Evolutionary conservation across 2,329 filamentous ascomycete species (phyloP), one percentile per base, ranked within the genome.

Genomic region (Tolypocladium sp.): DNA sequence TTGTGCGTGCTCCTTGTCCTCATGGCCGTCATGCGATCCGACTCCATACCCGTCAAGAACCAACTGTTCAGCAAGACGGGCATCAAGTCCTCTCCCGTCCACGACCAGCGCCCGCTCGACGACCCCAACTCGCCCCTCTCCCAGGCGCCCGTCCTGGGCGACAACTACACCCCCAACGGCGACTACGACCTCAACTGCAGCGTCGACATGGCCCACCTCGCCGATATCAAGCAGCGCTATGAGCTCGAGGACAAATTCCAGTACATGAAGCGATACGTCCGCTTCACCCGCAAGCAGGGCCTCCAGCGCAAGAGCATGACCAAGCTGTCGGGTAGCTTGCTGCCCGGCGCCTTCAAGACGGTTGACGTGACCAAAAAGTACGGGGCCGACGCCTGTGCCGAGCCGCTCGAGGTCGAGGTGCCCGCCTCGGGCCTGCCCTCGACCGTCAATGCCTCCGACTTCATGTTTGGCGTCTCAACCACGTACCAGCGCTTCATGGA

Each of bases 401-500:
- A 76, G 57, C 80, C 82, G 0, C 72, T 85, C 20, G 73, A 80
- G 40, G 74, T 83, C 8, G 74, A 77, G 0, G 81, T 84, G 4
- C 69, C 81, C 9, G 73, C 73, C 53, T 84, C 82, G 0, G 76
- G 77, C 3, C 77, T 74, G 59, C 82, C 82, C 6, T 68, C 73
- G 3, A 77, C 76, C 1, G 82, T 78, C 58, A 80, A 84, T 60
- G 76, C 80, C 13, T 81, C 80, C 42, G 79, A 82, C 61, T 82
- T 84, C 68, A 79, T 84, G 68, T 84, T 84, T 62, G 82, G 82
- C 46, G 80, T 85, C 6, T 84, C 82, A 1, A 84, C 82, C 10
- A 83, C 81, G 2, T 84, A 80, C 71, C 74, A 78, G 63, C 74
- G 81, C 59, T 79, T 85, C 64, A 80, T 73, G 65, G 78, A 82